A percentile compares a stretch with the other conserved stretches of the same genome.
Evolutionary conservation across 140 eudicot genomes (phyloP).

Genomic region (Erigeron philadelphicus): DNA sequence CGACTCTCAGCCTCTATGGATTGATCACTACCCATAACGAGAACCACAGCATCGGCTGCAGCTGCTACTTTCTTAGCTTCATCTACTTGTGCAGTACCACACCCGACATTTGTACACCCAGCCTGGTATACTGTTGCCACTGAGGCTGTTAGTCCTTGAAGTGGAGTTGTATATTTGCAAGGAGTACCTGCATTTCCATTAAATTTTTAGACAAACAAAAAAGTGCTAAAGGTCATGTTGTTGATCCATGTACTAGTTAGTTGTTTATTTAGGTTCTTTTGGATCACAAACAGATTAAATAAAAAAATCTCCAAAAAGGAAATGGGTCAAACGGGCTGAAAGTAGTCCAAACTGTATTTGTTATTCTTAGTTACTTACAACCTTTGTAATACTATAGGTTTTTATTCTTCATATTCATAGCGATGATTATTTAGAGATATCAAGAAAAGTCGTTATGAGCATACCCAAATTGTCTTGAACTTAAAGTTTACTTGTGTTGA

Average conservation of each 20-base stretch:
- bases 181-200: slow-evolving; percentile 54
- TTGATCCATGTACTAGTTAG: background rate
- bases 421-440: background rate
- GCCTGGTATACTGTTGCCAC: slow-evolving; percentile 47
- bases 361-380: background rate
- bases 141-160: slow-evolving; percentile 62
- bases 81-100: slow-evolving; percentile 48
- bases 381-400: background rate
- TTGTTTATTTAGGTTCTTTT: background rate
- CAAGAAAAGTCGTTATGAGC: background rate
- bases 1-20: slow-evolving; percentile 64
- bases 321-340: background rate
- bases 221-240: background rate
- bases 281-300: background rate
- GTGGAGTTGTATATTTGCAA: slow-evolving; percentile 67
- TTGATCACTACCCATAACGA: slow-evolving; percentile 74
- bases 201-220: background rate
- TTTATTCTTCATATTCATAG: background rate
- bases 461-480: background rate
- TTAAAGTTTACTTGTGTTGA: background rate
- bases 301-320: background rate
- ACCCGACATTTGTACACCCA: slow-evolving; percentile 67
- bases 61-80: slow-evolving; percentile 57
- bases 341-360: background rate
- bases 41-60: slow-evolving; percentile 67